These are phyloP conservation scores for Fusarium coicis DNA, from an alignment of 2,329 filamentous ascomycete species.

Conservation along the genomic window DNA sequence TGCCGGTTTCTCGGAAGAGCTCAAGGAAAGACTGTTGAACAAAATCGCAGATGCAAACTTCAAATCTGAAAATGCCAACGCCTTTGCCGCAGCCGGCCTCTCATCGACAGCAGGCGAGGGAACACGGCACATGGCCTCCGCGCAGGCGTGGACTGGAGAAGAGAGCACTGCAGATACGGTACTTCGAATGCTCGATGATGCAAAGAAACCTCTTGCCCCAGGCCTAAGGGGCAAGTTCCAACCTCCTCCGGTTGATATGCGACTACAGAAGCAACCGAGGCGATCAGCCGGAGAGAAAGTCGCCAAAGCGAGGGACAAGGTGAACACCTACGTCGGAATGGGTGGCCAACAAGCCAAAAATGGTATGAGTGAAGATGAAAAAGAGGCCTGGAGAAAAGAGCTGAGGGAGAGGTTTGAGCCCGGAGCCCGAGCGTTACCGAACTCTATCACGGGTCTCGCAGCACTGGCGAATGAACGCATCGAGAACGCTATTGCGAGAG, in stretches of 20 bases:
- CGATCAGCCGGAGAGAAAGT: slow-evolving; percentile 59
- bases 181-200: slow-evolving; percentile 85
- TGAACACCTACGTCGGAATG: slow-evolving; percentile 61
- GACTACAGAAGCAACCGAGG: slow-evolving; percentile 54
- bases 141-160: slow-evolving; percentile 79
- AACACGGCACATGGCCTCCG: slow-evolving; percentile 73
- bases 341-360: slow-evolving; percentile 60
- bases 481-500: slow-evolving; percentile 90
- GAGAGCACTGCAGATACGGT: slow-evolving; percentile 81
- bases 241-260: slow-evolving; percentile 63
- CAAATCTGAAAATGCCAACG: slow-evolving; percentile 59
- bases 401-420: slow-evolving; percentile 85
- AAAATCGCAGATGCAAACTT: slow-evolving; percentile 68
- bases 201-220: slow-evolving; percentile 74
- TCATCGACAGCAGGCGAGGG: slow-evolving; percentile 72
- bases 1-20: slow-evolving; percentile 71
- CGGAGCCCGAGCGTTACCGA: slow-evolving; percentile 77
- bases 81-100: slow-evolving; percentile 61
- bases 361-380: slow-evolving; percentile 75
- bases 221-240: slow-evolving; percentile 59
- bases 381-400: slow-evolving; percentile 75
- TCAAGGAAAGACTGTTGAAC: slow-evolving; percentile 67
- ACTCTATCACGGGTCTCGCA: slow-evolving; percentile 79
- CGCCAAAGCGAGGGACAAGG: slow-evolving; percentile 67
- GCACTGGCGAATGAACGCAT: slow-evolving; percentile 91